Evolutionary conservation across 768 basidiomycete species (phyloP).

Genomic region (Pulveroboletus sp.): DNA sequence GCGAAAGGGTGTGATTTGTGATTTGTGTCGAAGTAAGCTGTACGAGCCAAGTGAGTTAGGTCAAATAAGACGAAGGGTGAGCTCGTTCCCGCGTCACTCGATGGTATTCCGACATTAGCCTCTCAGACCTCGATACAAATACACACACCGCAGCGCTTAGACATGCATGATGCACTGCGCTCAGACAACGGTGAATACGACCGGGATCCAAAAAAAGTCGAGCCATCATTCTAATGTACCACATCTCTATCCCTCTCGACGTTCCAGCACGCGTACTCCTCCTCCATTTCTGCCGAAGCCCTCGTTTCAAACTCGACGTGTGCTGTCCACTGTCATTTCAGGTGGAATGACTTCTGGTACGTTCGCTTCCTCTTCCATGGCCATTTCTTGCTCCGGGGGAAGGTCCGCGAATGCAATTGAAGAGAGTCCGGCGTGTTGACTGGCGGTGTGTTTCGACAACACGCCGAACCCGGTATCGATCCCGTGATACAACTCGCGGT

Average conservation of each 20-base stretch:
- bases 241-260: background rate
- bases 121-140: background rate
- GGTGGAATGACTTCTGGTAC: background rate
- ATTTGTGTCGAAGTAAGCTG: too few species aligned
- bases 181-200: background rate
- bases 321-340: background rate
- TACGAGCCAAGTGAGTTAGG: too few species aligned
- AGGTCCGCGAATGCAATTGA: background rate
- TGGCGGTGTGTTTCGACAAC: background rate
- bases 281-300: too few species aligned
- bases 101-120: too few species aligned
- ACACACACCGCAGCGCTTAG: too few species aligned
- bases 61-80: too few species aligned
- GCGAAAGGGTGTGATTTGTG: too few species aligned
- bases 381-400: background rate
- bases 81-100: too few species aligned
- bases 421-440: background rate
- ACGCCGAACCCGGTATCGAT: slow-evolving; percentile 6
- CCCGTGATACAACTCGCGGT: background rate
- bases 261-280: background rate
- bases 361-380: background rate
- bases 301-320: background rate
- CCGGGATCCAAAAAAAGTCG: background rate
- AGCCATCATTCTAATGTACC: background rate
- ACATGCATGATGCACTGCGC: background rate